Conservation (phyloP, 2,329 filamentous ascomycete species). For the Arthrocladium fulminans region DNA sequence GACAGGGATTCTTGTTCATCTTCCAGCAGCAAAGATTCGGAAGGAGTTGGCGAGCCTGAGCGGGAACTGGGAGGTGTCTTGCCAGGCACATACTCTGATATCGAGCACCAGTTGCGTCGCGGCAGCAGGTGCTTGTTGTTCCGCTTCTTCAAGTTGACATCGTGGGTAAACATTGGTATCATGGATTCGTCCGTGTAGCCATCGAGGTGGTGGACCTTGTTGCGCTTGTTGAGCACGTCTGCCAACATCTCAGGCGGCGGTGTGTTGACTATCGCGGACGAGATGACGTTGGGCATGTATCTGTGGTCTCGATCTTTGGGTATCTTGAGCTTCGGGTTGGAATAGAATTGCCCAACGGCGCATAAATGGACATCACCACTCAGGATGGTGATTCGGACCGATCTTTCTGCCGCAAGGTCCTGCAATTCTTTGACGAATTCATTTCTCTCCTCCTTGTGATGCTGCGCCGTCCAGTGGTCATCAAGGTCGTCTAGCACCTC, state of each 20-base stretch:
- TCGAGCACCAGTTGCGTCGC: constrained; percentile 91
- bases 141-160: constrained; percentile 77
- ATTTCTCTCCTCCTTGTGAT: constrained; percentile 82
- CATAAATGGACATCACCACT: constrained; percentile 90
- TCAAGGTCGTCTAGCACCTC: constrained; percentile 88
- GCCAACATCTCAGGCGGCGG: constrained; percentile 81
- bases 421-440: constrained; percentile 85
- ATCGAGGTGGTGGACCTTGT: constrained; percentile 61
- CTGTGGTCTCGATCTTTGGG: constrained; percentile 85
- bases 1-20: constrained; percentile 17
- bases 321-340: constrained; percentile 71
- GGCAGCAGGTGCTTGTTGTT: constrained; percentile 88
- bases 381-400: constrained; percentile 80
- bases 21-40: constrained; percentile 29
- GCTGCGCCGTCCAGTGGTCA: constrained; percentile 95
- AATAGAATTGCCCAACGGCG: constrained; percentile 90
- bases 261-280: constrained; percentile 86
- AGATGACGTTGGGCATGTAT: constrained; percentile 94
- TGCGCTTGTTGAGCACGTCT: constrained; percentile 86
- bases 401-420: constrained; percentile 86
- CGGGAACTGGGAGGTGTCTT: constrained; percentile 51
- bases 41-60: constrained; percentile 51
- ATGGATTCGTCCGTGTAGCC: constrained; percentile 82
- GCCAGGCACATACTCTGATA: constrained; percentile 73
- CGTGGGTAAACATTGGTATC: constrained; percentile 84